phyloP scores from a whole-genome alignment of 1,284 basidiomycete species.

The Moesziomyces sp. region DNA sequence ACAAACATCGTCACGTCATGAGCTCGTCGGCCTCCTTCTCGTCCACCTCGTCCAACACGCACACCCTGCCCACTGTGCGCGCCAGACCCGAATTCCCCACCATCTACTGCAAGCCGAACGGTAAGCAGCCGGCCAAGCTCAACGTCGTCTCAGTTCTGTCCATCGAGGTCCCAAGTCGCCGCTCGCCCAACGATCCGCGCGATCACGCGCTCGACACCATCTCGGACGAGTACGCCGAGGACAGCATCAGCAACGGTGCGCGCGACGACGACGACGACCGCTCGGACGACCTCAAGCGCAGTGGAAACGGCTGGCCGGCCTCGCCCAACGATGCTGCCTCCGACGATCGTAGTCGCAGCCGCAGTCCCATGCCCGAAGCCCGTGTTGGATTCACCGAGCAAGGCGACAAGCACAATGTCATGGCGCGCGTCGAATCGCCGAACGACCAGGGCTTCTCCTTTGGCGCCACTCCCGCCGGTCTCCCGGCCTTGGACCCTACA shows the following conservation, averaged over 20 bases:
- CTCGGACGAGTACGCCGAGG: constrained; percentile 35
- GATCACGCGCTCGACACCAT: constrained; percentile 50
- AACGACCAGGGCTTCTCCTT: constrained; percentile 51
- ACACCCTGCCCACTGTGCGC: constrained; percentile 77
- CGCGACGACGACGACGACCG: constrained; percentile 41
- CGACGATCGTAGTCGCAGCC: constrained; percentile 15
- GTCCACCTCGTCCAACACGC: constrained; percentile 29
- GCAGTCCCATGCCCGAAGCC: constrained; percentile 26
- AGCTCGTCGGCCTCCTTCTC: constrained; percentile 37
- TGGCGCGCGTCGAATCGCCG: constrained; percentile 20
- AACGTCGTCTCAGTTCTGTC: constrained; percentile 88
- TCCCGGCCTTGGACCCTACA: constrained; percentile 71
- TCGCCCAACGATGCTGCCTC: constrained; percentile 1
- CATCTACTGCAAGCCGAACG: constrained; percentile 74
- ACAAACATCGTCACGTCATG: constrained; percentile 9
- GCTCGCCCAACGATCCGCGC: constrained; percentile 71
- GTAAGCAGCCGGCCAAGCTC: constrained; percentile 71
- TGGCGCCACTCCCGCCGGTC: constrained; percentile 51
- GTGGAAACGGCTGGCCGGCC: constrained; percentile 20
- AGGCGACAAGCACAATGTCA: constrained; percentile 36
- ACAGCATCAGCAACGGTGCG: constrained; percentile 8
- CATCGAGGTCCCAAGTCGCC: constrained; percentile 83
- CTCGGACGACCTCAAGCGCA: constrained; percentile 58
- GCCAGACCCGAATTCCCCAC: constrained; percentile 87
- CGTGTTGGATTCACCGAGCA: constrained; percentile 30